Evolutionary conservation across 768 basidiomycete genomes (phyloP), one percentile per base, ranked within the genome.

Genomic region (Pleurotus tuoliensis): DNA sequence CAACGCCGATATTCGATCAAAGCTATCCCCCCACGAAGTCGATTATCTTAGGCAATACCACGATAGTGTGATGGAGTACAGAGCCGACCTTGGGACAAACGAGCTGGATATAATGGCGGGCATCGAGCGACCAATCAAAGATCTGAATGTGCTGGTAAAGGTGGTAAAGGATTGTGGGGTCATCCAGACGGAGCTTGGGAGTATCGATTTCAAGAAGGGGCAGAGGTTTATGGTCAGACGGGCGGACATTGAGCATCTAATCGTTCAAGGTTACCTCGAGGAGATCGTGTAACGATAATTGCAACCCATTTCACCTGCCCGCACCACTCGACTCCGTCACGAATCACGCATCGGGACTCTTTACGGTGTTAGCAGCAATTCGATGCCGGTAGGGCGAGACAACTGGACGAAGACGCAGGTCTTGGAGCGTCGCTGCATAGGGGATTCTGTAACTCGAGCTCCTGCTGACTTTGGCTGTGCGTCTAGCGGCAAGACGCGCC

Each of bases 211-310:
- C 66, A 81, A 82, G 66, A 90, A 87, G 69, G 96, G 94, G 0
- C 88, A 93, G 70, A 75, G 96, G 60, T 96, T 92, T 64, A 86
- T 94, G 79, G 87, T 98, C 51, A 78, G 91, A 38, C 76, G 92
- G 62, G 82, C 90, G 5, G 93, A 95, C 67, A 87, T 99, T 59
- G 97, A 99, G 68, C 88, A 95, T 68, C 78, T 98, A 62, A 92
- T 98, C 62, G 86, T 95, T 1, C 91, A 94, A 66, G 95, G 95
- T 3, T 96, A 88, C 69, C 74, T 99, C 62, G 92, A 98, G 74
- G 86, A 95, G 64, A 86, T 96, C 58, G 87, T 44, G 24, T 50
- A 41, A 54, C 30, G 11, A 9, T 34, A 5, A 24, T 25, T 9
- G 30, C 9, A 34, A 11, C 9, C 11, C 9, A 34, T 34, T 8